phyloP scores from a whole-genome alignment of 257 asterid species.

The Lavandula angustifolia region DNA sequence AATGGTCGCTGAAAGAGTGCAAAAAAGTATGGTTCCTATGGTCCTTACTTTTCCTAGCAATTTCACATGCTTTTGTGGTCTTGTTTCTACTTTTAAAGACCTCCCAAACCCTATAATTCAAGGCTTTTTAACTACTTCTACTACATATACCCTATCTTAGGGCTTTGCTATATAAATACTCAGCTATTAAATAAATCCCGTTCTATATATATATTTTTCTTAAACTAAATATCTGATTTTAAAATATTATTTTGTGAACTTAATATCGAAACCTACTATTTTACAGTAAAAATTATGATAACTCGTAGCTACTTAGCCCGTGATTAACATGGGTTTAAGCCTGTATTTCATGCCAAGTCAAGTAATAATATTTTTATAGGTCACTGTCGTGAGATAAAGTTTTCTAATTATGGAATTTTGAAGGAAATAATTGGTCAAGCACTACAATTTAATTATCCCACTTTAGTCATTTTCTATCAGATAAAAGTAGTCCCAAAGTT shows the following conservation, averaged over 20 bases:
- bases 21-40: conserved; percentile 19
- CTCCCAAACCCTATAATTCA: background rate
- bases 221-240: too few species aligned
- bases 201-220: too few species aligned
- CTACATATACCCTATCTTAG: background rate
- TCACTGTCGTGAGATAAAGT: background rate
- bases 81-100: conserved; percentile 20
- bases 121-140: background rate
- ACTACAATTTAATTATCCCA: background rate
- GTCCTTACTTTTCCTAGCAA: conserved; percentile 31
- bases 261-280: too few species aligned
- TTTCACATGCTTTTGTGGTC: conserved; percentile 28
- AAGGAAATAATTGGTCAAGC: background rate
- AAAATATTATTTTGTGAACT: too few species aligned
- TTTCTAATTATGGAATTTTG: background rate
- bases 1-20: conserved; percentile 16
- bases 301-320: too few species aligned
- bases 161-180: too few species aligned
- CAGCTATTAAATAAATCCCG: too few species aligned
- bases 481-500: background rate
- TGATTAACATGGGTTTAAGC: too few species aligned
- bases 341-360: too few species aligned
- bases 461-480: conserved; percentile 16
- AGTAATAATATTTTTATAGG: background rate
- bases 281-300: too few species aligned